Base-by-base conservation (phyloP, 768 basidiomycete species). In the Austroboletus eburneus region DNA sequence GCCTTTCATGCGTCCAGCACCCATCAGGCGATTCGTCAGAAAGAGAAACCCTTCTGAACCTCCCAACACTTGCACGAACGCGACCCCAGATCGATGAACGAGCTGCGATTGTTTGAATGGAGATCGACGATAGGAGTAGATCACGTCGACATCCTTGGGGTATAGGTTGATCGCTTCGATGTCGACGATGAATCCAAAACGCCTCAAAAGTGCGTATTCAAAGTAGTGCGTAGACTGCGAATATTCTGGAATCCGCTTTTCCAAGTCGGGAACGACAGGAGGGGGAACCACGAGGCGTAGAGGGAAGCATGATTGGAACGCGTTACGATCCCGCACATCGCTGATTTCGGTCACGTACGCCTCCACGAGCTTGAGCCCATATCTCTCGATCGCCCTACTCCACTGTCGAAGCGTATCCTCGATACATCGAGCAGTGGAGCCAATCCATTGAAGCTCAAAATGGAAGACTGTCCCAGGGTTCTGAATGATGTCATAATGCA, bases 381-480 rank as follows among this genome's bases (percentile, higher is more conserved):
- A 92, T 42, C 85, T 78, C 52, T 95, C 93, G 37, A 94, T 89
- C 4, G 79, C 76, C 33, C 88, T 75, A 45, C 79, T 80, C 87
- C 92, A 93, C 42, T 79, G 75, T 32, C 86, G 80, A 20, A 96
- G 74, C 42, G 86, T 78, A 54, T 95, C 92, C 53, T 97, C 94
- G 42, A 98, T 87, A 52, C 84, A 85, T 18, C 89, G 80, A 20
- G 93, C 91, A 1, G 92, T 93, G 2, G 93, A 87, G 3, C 91
- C 93, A 33, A 98, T 85, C 95, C 96, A 99, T 51, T 95, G 90
- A 23, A 99, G 74, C 66, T 99, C 94, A 57, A 98, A 93, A 65
- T 98, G 95, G 69, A 96, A 96, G 48, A 88, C 90, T 23, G 87
- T 95, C n/a, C 75, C 79, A 0, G 91, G 88, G 59, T 97, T 97